A percentile compares a stretch with the other conserved stretches of the same genome.
These are phyloP conservation scores for Russula virescens DNA, from an alignment of 768 basidiomycete species.

Conservation along the genomic window DNA sequence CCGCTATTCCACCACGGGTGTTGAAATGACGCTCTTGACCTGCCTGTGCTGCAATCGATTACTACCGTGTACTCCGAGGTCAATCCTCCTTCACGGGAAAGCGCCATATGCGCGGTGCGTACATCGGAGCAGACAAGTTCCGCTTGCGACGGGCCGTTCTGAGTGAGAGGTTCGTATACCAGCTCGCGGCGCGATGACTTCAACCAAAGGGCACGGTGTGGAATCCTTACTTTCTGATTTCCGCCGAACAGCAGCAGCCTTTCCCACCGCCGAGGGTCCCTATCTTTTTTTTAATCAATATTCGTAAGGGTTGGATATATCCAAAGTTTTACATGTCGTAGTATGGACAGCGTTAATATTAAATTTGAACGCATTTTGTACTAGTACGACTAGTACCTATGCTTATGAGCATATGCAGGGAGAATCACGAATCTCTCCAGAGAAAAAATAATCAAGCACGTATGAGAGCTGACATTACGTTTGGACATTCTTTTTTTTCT, in stretches of 20 bases:
- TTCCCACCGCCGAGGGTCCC: no score
- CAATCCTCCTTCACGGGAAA: constrained; percentile 86
- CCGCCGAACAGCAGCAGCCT: no score
- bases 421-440: background rate
- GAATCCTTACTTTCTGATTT: constrained; percentile 17
- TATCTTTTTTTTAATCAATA: no score
- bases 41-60: constrained; percentile 66
- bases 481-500: background rate
- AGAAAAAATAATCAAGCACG: background rate
- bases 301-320: no score
- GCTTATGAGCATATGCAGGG: no score
- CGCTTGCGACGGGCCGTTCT: constrained; percentile 69
- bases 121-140: constrained; percentile 89
- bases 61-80: constrained; percentile 91
- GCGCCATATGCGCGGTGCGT: constrained; percentile 93
- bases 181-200: background rate
- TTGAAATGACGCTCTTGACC: background rate
- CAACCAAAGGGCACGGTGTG: constrained; percentile 19
- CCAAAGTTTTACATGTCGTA: no score
- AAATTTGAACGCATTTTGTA: no score
- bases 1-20: background rate
- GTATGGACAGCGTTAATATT: no score
- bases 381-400: no score
- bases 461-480: no score
- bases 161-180: constrained; percentile 47